Evolutionary conservation across 306 rosid genomes (phyloP), one percentile per base, ranked within the genome.

Genomic region (Ammopiptanthus mongolicus): DNA sequence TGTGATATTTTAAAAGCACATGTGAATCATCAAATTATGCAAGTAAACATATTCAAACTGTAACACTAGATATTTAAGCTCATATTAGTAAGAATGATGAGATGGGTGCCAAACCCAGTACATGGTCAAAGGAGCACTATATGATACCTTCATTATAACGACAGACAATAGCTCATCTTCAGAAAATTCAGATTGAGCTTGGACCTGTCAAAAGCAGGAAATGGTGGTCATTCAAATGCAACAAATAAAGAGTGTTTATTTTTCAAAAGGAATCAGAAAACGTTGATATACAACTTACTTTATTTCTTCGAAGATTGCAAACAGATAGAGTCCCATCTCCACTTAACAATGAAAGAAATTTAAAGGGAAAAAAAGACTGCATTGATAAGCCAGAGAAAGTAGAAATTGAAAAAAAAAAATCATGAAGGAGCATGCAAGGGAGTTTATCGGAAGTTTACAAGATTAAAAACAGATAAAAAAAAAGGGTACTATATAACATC

Each of bases 261-360:
- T 22, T 76, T 60, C 36, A 83, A 50, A 69, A 64, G 39, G 17
- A 46, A 59, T 9, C 41, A 21, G 15, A 51, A 71, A 33, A 67
- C 50, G 25, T 68, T 74, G 75, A 86, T 75, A 65, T 81, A 71
- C 76, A 57, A 44, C 92, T 83, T 81, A 91, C 98, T 84, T 80
- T 90, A 74, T 91, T 91, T 80, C 88, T 83, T 42, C 97, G 85
- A 73, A 94, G 92, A 87, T 88, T 91, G 89, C 90, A 91, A 68
- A 94, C 97, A 82, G 98, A 91, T 33, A 94, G 88, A 69, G 98
- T 88, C 71, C 97, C 98, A 55, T 91, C 98, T 69, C 97, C 97
- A 90, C 97, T 94, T 46, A 7, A 85, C 55, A 81, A 79, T 48
- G 31, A 62, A 56, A 78, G 18, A 31, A 81, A 37, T 55, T 22